phyloP scores from a whole-genome alignment of 495 filamentous ascomycete genomes.

The Aspergillus heteromorphus region DNA sequence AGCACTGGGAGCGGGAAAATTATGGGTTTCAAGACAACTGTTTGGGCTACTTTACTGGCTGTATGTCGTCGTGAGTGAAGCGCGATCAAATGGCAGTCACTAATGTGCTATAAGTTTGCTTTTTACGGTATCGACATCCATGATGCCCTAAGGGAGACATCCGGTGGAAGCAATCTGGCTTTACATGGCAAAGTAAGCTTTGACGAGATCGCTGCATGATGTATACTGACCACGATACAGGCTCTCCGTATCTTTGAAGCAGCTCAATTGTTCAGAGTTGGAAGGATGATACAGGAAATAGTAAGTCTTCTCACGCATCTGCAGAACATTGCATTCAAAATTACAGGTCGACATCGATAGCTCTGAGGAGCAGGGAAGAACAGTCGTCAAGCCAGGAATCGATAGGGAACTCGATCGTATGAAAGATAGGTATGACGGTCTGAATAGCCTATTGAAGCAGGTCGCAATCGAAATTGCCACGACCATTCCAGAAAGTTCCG shows the following conservation, averaged over 20 bases:
- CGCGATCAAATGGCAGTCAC: background rate
- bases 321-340: constrained; percentile 4
- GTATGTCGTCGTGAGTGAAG: constrained; percentile 21
- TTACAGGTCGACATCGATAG: constrained; percentile 72
- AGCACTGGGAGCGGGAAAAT: constrained; percentile 54
- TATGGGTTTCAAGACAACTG: constrained; percentile 55
- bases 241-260: constrained; percentile 43
- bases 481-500: constrained; percentile 56
- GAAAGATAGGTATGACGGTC: constrained; percentile 70
- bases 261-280: constrained; percentile 54
- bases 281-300: constrained; percentile 64
- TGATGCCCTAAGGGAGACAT: constrained; percentile 58
- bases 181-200: constrained; percentile 54
- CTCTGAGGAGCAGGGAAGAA: constrained; percentile 67
- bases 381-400: constrained; percentile 66
- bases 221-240: constrained; percentile 18
- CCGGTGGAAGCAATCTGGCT: constrained; percentile 46
- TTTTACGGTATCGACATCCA: constrained; percentile 64
- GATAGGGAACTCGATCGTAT: constrained; percentile 73
- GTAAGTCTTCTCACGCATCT: constrained; percentile 19
- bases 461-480: constrained; percentile 57
- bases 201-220: background rate
- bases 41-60: constrained; percentile 64
- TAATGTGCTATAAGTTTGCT: constrained; percentile 47
- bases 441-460: constrained; percentile 64